A percentile compares a stretch with the other conserved stretches of the same genome.
phyloP scores from a whole-genome alignment of 2,329 filamentous ascomycete genomes.

The Tolypocladium nubicola region DNA sequence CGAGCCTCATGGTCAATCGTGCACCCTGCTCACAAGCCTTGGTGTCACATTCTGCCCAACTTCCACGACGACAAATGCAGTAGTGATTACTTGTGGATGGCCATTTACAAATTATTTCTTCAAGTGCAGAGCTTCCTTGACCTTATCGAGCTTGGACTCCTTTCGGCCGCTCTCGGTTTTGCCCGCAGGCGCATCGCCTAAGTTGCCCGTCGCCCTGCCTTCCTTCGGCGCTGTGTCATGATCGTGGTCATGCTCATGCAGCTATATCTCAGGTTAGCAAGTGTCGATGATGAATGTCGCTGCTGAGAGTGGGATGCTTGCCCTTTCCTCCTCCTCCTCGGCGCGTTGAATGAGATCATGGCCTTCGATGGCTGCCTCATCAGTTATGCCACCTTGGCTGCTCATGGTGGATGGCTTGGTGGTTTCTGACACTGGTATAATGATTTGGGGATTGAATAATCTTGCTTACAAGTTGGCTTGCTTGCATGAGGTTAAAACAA shows the following conservation, averaged over 20 bases:
- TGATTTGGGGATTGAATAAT: not conserved
- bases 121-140: conserved; percentile 15
- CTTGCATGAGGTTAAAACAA: too few relatives aligned
- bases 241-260: conserved; percentile 1
- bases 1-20: not conserved
- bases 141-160: conserved; percentile 13
- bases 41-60: not conserved
- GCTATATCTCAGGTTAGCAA: not conserved
- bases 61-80: not conserved
- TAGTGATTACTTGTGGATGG: not conserved
- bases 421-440: too few relatives aligned
- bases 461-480: too few relatives aligned
- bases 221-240: not conserved
- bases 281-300: not conserved
- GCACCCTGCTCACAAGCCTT: not conserved
- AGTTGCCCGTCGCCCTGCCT: not conserved
- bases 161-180: not conserved
- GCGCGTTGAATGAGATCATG: conserved; percentile 24
- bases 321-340: conserved; percentile 10
- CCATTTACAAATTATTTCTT: conserved; percentile 7
- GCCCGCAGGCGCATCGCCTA: not conserved
- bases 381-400: conserved; percentile 10
- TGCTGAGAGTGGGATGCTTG: not conserved
- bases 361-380: conserved; percentile 19
- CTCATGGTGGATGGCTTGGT: not conserved